These are phyloP conservation scores for Vachellia pachyceras DNA, from an alignment of 306 rosid genomes.

Conservation along the genomic window DNA sequence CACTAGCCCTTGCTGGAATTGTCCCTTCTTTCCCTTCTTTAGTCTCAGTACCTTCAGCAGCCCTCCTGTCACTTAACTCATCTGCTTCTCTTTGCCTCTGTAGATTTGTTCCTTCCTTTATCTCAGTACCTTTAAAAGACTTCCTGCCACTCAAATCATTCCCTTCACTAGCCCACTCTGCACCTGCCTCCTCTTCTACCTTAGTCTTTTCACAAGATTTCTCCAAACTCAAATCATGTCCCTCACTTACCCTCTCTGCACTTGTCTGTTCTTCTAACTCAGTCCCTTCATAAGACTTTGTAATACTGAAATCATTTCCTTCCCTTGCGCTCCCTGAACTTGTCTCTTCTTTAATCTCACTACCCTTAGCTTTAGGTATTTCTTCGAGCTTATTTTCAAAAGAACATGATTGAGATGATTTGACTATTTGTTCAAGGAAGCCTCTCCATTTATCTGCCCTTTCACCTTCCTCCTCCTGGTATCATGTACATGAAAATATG, in stretches of 20 bases:
- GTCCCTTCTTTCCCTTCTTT: constrained; percentile 39
- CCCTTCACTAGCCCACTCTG: not conserved
- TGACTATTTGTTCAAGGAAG: constrained; percentile 65
- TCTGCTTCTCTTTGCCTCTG: not conserved
- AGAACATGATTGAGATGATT: constrained; percentile 47
- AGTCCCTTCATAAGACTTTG: constrained; percentile 13
- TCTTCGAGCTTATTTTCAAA: constrained; percentile 28
- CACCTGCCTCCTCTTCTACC: not conserved
- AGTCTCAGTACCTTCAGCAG: constrained; percentile 38
- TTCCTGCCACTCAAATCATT: constrained; percentile 20
- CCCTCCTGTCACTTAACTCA: constrained; percentile 20
- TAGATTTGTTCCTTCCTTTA: not conserved
- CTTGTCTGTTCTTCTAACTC: not conserved
- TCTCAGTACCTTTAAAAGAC: constrained; percentile 6
- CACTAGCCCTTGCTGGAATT: constrained; percentile 23
- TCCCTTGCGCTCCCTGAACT: constrained; percentile 37
- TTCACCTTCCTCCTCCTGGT: constrained; percentile 91
- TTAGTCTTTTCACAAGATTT: constrained; percentile 1
- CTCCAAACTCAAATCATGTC: constrained; percentile 17
- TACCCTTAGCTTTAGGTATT: constrained; percentile 31
- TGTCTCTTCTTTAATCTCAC: constrained; percentile 36
- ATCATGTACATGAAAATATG: constrained; percentile 36
- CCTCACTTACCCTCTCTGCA: constrained; percentile 12
- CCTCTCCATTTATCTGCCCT: constrained; percentile 74
- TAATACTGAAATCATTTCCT: constrained; percentile 36